phyloP scores from a whole-genome alignment of 805 yeast species.

The Metschnikowia picachoensis region DNA sequence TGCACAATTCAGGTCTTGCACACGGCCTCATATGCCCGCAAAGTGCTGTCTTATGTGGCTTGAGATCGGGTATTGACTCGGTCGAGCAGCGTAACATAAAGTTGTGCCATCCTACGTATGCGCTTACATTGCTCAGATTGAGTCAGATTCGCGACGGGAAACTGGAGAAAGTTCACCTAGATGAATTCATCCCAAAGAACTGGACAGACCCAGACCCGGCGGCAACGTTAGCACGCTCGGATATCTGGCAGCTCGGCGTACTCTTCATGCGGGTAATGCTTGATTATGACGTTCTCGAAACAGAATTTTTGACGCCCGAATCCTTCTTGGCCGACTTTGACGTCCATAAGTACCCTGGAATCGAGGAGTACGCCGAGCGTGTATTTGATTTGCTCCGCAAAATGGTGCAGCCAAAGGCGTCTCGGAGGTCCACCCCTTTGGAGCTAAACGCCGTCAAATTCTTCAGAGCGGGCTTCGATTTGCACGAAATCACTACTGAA shows the following conservation, averaged over 20 bases:
- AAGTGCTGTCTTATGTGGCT: slow-evolving; percentile 40
- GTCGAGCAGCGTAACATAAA: slow-evolving; percentile 48
- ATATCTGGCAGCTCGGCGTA: slow-evolving; percentile 91
- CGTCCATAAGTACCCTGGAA: slow-evolving; percentile 43
- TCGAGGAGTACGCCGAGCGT: slow-evolving; percentile 62
- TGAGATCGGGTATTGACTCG: slow-evolving; percentile 24
- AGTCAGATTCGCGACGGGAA: slow-evolving; percentile 9
- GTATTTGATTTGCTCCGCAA: slow-evolving; percentile 62
- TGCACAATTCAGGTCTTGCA: slow-evolving; percentile 80
- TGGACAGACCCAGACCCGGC: slow-evolving; percentile 84
- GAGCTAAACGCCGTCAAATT: slow-evolving; percentile 84
- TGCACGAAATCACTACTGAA: not conserved
- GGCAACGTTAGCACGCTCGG: slow-evolving; percentile 62
- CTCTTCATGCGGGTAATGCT: slow-evolving; percentile 47
- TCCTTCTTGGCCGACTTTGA: slow-evolving; percentile 27
- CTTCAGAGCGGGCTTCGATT: slow-evolving; percentile 56
- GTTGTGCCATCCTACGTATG: slow-evolving; percentile 55
- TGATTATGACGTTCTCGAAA: slow-evolving; percentile 55
- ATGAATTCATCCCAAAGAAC: slow-evolving; percentile 22
- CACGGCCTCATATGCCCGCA: slow-evolving; percentile 67
- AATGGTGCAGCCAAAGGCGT: slow-evolving; percentile 61
- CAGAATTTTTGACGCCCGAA: slow-evolving; percentile 51
- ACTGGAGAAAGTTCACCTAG: slow-evolving; percentile 2
- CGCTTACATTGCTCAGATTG: slow-evolving; percentile 29
- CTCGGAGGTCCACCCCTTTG: slow-evolving; percentile 75